These are phyloP conservation scores for Clathrus columnatus DNA, from an alignment of 768 basidiomycete genomes.

Conservation along the genomic window DNA sequence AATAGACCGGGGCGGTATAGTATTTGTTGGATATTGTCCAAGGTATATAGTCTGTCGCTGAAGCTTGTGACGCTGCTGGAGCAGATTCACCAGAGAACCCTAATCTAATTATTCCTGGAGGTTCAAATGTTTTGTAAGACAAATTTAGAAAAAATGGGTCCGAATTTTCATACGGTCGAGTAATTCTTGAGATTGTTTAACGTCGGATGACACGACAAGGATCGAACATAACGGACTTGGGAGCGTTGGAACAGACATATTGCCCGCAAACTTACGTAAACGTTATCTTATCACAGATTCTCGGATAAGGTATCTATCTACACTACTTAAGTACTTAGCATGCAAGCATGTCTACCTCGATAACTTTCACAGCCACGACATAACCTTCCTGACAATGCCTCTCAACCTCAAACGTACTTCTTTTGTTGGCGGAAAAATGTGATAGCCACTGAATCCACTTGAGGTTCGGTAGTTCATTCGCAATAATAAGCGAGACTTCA, in stretches of 20 bases:
- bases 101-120: conserved; percentile 1
- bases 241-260: not conserved
- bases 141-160: not conserved
- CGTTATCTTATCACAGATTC: not conserved
- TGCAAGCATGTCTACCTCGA: not conserved
- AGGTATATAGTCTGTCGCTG: conserved; percentile 30
- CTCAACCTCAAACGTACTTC: not conserved
- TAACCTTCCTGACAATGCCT: not conserved
- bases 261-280: not conserved
- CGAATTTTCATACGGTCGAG: conserved; percentile 1
- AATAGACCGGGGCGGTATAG: conserved; percentile 70
- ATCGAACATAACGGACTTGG: conserved; percentile 4
- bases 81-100: not conserved
- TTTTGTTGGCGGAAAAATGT: not conserved
- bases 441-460: conserved; percentile 9
- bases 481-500: conserved; percentile 1
- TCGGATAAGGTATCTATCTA: not conserved
- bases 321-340: not conserved
- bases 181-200: not conserved
- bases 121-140: not conserved
- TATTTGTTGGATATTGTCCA: conserved; percentile 79
- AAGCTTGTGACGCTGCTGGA: not conserved
- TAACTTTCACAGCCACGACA: not conserved
- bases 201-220: conserved; percentile 1
- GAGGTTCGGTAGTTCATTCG: not conserved